A percentile compares a stretch with the other conserved stretches of the same genome.
Evolutionary conservation across 768 basidiomycete species (phyloP).

Genomic region (Lactarius psammicola): DNA sequence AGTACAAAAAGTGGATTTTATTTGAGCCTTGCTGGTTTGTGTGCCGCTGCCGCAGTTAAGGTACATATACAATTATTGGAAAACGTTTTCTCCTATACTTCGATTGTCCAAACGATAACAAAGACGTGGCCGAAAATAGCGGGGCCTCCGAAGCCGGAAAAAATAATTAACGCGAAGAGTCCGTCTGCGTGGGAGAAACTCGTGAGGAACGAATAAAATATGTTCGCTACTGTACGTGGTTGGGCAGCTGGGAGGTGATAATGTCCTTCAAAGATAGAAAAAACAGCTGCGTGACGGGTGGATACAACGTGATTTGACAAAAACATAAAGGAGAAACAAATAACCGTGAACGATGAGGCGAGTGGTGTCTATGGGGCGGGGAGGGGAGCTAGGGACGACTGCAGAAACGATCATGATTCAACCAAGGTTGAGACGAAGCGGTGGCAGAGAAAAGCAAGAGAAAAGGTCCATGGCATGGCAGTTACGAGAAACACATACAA

Average conservation of each 20-base stretch:
- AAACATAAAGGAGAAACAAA: background rate
- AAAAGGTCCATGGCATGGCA: background rate
- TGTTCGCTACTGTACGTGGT: background rate
- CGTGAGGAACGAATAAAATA: background rate
- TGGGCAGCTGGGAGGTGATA: background rate
- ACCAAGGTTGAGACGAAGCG: background rate
- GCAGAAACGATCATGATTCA: background rate
- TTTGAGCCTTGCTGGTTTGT: constrained; percentile 3
- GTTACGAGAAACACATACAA: background rate
- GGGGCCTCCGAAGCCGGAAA: background rate
- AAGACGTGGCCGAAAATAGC: background rate
- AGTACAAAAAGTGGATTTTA: background rate
- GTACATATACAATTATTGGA: too few species aligned
- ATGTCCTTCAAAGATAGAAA: background rate
- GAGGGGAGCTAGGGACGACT: background rate
- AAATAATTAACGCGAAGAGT: background rate
- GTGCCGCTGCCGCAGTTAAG: background rate
- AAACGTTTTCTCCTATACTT: background rate
- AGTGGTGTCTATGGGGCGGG: background rate
- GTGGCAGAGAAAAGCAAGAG: background rate
- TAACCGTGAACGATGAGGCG: background rate
- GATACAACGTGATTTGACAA: background rate
- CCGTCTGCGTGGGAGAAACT: background rate
- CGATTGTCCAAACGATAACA: background rate
- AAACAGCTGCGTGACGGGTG: background rate